phyloP scores from a whole-genome alignment of 257 asterid genomes.

The Nyctanthes arbortristis region DNA sequence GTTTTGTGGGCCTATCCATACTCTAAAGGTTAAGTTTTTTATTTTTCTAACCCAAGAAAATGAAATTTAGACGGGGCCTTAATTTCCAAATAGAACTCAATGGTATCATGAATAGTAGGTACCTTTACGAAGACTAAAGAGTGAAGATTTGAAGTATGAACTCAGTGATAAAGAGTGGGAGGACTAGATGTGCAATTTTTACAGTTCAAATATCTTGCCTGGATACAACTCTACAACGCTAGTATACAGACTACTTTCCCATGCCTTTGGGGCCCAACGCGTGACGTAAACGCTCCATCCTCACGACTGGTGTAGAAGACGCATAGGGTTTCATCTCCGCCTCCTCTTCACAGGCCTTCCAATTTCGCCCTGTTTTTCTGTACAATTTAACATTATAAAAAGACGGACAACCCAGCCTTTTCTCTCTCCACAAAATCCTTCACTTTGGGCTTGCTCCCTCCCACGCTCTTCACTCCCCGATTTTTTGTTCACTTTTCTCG shows the following conservation, averaged over 20 bases:
- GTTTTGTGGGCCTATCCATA: no score
- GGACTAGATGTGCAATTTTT: no score
- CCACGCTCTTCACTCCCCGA: not conserved
- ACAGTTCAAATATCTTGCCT: constrained; percentile 9
- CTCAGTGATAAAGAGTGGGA: no score
- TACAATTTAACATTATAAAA: constrained; percentile 20
- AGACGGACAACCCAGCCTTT: not conserved
- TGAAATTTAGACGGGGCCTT: no score
- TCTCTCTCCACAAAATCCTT: constrained; percentile 21
- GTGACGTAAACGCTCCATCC: not conserved
- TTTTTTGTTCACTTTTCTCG: not conserved
- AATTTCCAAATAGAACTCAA: no score
- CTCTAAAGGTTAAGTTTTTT: no score
- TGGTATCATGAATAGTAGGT: no score
- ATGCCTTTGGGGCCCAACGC: no score
- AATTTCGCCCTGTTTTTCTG: not conserved
- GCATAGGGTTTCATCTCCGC: constrained; percentile 4
- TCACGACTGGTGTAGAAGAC: not conserved
- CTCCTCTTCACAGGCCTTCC: constrained; percentile 16
- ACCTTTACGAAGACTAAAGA: no score
- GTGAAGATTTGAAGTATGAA: no score
- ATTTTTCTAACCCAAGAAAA: no score
- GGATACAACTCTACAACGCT: constrained; percentile 20
- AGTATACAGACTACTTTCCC: not conserved
- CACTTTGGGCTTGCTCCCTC: not conserved